Evolutionary conservation across 768 basidiomycete species (phyloP).

Genomic region (Leucogyrophana mollusca): DNA sequence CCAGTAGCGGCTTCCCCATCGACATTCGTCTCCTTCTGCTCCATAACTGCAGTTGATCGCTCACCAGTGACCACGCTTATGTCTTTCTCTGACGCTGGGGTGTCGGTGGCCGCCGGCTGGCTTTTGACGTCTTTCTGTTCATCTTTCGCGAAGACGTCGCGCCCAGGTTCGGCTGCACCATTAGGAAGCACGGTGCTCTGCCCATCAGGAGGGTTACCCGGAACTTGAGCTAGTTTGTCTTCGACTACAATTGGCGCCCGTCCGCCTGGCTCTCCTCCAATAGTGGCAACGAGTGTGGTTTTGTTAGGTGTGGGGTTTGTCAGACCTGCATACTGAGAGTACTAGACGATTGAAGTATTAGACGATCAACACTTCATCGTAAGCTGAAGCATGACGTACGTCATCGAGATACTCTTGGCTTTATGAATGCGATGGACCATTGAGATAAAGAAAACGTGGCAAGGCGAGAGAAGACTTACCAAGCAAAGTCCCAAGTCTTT

Average conservation of each 20-base stretch:
- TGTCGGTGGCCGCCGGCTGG: constrained; percentile 17
- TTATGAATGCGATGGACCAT: background rate
- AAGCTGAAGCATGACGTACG: constrained; percentile 39
- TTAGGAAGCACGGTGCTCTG: constrained; percentile 39
- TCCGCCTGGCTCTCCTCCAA: constrained; percentile 54
- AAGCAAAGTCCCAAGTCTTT: constrained; percentile 95
- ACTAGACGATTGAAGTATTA: constrained; percentile 35
- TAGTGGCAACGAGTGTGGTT: constrained; percentile 40
- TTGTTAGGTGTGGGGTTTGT: constrained; percentile 39
- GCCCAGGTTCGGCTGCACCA: constrained; percentile 69
- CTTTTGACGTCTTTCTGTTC: constrained; percentile 50
- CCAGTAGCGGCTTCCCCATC: background rate
- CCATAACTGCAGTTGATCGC: background rate
- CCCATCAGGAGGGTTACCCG: constrained; percentile 13
- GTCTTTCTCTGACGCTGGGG: constrained; percentile 27
- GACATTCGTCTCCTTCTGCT: constrained; percentile 5
- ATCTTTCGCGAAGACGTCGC: constrained; percentile 65
- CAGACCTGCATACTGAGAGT: constrained; percentile 49
- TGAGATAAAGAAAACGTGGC: background rate
- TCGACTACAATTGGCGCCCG: constrained; percentile 55
- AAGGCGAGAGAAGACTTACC: constrained; percentile 41
- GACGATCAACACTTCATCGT: background rate
- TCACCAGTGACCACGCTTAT: constrained; percentile 31
- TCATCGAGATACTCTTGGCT: constrained; percentile 71
- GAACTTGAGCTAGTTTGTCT: constrained; percentile 31